Evolutionary conservation across 169 alveolate species (phyloP), one percentile per base, ranked within the genome.

Genomic region (Cryptosporidium xiaoi): DNA sequence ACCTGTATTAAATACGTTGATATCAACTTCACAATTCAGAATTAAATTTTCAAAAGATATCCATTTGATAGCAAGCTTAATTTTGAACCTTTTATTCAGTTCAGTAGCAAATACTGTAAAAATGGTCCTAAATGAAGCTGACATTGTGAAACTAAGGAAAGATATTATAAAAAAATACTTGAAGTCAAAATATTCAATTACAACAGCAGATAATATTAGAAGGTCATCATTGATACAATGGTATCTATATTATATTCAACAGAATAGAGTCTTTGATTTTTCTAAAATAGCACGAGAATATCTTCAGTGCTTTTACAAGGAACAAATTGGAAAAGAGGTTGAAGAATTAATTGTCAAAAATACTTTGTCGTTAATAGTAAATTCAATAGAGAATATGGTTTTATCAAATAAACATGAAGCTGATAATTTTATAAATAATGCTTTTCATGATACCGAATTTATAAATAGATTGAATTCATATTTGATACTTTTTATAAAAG

Each of bases 371-470:
- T 2, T 69, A 10, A 69, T 69, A 10, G 40, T 69, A n/a, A 8
- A 27, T 15, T 69, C 83, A 1, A 69, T 69, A 6, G 83, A 69
- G 44, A 69, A 69, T n/a, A 69, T 69, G 83, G 83, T 69, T 15
- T 56, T 69, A 31, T 69, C 67, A 7, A 69, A 69, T n/a, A 31
- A 69, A 5, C 24, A 20, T 69, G 34, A 4, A 31, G 29, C 66
- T 27, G 68, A 31, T 8, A n/a, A n/a, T 53, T 13, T 4, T n/a
- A n/a, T 7, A 53, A 53, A 53, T 53, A 12, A 53, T 16, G 20
- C 27, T 24, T 24, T n/a, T 6, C 13, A 50, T 55, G 20, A 48
- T 24, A 10, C 46, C 24, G 67, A 53, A 18, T 69, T 34, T 53
- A 24, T 69, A 2, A 31, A 36, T 16, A 51, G 31, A 51, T 51